These are phyloP conservation scores for Lagerstroemia speciosa DNA, from an alignment of 345 rosid genomes.

Conservation along the genomic window DNA sequence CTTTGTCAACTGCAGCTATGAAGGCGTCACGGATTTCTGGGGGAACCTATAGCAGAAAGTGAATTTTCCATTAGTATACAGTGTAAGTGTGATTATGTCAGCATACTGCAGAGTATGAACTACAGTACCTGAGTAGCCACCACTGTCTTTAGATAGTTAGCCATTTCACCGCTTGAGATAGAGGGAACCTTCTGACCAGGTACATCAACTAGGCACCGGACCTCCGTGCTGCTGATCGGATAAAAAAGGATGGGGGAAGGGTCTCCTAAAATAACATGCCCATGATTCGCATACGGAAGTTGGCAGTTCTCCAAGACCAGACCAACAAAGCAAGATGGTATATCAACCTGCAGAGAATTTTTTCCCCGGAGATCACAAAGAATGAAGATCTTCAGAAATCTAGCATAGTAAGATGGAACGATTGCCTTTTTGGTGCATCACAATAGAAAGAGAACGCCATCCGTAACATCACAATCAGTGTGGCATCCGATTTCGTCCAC, in stretches of 20 bases:
- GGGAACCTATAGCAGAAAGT: slow-evolving; percentile 28
- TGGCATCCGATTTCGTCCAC: too few relatives aligned
- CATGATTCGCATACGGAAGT: slow-evolving; percentile 49
- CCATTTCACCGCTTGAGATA: slow-evolving; percentile 46
- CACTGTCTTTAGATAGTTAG: slow-evolving; percentile 34
- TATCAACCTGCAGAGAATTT: slow-evolving; percentile 34
- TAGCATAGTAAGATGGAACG: not conserved
- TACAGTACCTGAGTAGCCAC: slow-evolving; percentile 44
- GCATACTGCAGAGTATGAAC: not conserved
- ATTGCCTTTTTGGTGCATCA: not conserved
- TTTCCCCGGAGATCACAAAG: not conserved
- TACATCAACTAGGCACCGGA: slow-evolving; percentile 48
- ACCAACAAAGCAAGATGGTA: slow-evolving; percentile 59
- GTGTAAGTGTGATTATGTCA: not conserved
- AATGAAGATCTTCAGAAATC: not conserved
- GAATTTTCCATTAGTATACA: not conserved
- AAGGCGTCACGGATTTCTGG: slow-evolving; percentile 28
- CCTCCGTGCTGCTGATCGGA: slow-evolving; percentile 47
- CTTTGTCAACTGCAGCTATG: slow-evolving; percentile 31
- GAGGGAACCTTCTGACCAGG: slow-evolving; percentile 56
- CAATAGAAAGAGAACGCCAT: not conserved
- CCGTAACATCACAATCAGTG: not conserved
- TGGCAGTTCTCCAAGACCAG: slow-evolving; percentile 51
- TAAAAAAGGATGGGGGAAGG: slow-evolving; percentile 54
- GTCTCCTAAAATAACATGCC: slow-evolving; percentile 43